Evolutionary conservation across 768 basidiomycete genomes (phyloP).

Genomic region (Pholiota conissans): DNA sequence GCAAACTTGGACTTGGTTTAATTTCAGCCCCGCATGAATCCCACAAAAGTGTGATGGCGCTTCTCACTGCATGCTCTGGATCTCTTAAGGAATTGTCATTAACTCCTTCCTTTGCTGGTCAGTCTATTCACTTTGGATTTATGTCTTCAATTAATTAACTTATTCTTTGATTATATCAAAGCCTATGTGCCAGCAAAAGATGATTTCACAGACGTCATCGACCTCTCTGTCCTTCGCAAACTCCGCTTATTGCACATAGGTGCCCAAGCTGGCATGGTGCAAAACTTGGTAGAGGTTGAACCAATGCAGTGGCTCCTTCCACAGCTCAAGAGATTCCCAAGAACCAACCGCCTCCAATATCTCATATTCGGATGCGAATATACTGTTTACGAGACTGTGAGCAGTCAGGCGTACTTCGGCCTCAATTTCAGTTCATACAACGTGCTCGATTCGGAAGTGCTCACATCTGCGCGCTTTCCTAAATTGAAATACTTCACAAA

Average conservation of each 20-base stretch:
- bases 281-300: background rate
- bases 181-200: background rate
- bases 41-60: background rate
- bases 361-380: background rate
- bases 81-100: background rate
- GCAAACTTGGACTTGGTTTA: background rate
- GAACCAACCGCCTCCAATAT: background rate
- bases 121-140: background rate
- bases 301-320: background rate
- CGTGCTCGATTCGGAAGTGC: background rate
- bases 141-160: too few species aligned
- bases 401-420: constrained; percentile 1
- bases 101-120: background rate
- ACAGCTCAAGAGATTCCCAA: background rate
- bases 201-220: background rate
- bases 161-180: background rate
- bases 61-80: background rate
- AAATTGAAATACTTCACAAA: background rate
- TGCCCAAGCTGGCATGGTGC: background rate
- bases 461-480: background rate
- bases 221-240: background rate
- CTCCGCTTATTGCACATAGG: background rate
- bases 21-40: background rate
- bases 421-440: background rate
- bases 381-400: background rate